Evolutionary conservation across 306 rosid genomes (phyloP).

Genomic region (Clitoria ternatea): DNA sequence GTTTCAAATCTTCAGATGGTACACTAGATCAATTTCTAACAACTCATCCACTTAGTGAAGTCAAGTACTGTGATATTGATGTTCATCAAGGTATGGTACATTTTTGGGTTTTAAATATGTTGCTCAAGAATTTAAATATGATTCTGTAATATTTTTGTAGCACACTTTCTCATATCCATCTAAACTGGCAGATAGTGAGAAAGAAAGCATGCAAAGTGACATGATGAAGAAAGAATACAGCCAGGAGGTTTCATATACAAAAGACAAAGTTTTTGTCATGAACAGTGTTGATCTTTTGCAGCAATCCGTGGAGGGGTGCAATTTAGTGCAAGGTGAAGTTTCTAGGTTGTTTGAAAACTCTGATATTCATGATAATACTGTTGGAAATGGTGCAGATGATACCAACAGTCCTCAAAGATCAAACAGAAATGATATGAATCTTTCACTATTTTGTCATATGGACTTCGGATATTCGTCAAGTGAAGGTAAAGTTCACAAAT

Average conservation of each 20-base stretch:
- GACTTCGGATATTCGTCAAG: no score
- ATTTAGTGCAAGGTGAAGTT: no score
- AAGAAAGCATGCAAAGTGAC: background rate
- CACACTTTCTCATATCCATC: background rate
- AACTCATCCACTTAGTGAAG: background rate
- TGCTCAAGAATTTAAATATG: background rate
- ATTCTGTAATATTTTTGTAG: background rate
- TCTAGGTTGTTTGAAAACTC: no score
- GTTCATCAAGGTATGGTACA: conserved; percentile 6
- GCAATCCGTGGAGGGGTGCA: no score
- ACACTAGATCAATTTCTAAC: background rate
- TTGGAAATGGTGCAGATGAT: no score
- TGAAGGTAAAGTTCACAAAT: background rate
- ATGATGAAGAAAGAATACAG: background rate
- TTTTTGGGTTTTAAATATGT: background rate
- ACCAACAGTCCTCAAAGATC: no score
- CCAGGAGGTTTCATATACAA: no score
- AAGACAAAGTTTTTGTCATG: no score
- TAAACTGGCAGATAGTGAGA: conserved; percentile 8
- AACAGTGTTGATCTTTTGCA: no score
- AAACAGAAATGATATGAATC: no score
- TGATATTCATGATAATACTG: no score
- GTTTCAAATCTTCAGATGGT: background rate
- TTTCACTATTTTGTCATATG: no score
- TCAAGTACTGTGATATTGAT: background rate